These are phyloP conservation scores for Triadica sebifera DNA, from an alignment of 345 rosid genomes.

Conservation along the genomic window DNA sequence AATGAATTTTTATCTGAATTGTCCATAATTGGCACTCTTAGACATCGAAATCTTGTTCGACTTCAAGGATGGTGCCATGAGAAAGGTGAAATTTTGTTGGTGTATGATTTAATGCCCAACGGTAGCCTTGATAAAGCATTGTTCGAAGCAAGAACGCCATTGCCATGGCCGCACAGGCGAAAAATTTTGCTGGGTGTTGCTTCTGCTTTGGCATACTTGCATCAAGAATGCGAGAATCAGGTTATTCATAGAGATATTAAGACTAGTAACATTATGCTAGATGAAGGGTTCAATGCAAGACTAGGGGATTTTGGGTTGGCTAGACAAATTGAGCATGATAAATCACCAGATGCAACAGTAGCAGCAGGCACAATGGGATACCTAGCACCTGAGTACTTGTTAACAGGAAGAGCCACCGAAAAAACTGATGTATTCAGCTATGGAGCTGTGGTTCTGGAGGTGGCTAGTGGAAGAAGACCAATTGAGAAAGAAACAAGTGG, in stretches of 20 bases:
- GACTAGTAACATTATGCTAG: conserved; percentile 91
- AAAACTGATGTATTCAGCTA: conserved; percentile 91
- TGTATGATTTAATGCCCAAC: conserved; percentile 90
- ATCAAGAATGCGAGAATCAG: conserved; percentile 95
- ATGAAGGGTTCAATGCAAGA: conserved; percentile 76
- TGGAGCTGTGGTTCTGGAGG: conserved; percentile 90
- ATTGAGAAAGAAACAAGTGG: conserved; percentile 55
- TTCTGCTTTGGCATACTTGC: conserved; percentile 87
- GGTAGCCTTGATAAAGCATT: conserved; percentile 92
- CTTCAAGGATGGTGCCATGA: conserved; percentile 96
- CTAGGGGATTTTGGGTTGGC: conserved; percentile 96
- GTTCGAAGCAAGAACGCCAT: conserved; percentile 59
- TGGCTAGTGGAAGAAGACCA: conserved; percentile 77
- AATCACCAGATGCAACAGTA: conserved; percentile 86
- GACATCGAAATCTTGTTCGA: conserved; percentile 88
- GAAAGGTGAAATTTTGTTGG: conserved; percentile 82
- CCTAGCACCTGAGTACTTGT: conserved; percentile 86
- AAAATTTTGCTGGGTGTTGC: conserved; percentile 83
- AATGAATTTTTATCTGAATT: conserved; percentile 80
- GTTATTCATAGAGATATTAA: conserved; percentile 90
- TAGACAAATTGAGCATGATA: conserved; percentile 77
- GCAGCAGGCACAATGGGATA: conserved; percentile 99
- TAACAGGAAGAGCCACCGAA: conserved; percentile 84
- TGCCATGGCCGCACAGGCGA: conserved; percentile 73
- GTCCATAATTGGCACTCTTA: conserved; percentile 75